Evolutionary conservation across 805 yeast genomes (phyloP).

Genomic region (Ogataea philodendri): DNA sequence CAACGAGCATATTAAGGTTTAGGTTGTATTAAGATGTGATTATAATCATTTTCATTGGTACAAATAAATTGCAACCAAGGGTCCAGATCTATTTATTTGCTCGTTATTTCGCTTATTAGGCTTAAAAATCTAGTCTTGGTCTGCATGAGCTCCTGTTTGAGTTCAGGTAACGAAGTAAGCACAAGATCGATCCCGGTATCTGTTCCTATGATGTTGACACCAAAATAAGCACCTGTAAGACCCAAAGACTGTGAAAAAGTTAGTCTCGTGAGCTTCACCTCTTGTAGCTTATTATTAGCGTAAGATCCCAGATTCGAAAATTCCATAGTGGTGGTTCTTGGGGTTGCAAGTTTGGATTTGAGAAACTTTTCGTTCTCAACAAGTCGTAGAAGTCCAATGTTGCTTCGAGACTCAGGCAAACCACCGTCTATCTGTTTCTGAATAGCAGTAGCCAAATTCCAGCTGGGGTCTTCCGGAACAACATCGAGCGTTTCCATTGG

Average conservation of each 20-base stretch:
- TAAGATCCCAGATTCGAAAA: slow-evolving; percentile 26
- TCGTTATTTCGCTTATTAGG: slow-evolving; percentile 6
- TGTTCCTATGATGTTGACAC: slow-evolving; percentile 20
- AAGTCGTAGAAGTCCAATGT: slow-evolving; percentile 14
- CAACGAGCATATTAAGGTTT: too few species aligned
- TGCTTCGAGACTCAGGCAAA: slow-evolving; percentile 1
- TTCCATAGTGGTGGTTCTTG: slow-evolving; percentile 15
- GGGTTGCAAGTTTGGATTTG: neutral
- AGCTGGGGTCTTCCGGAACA: slow-evolving; percentile 7
- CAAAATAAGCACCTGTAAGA: slow-evolving; percentile 11
- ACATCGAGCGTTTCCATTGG: slow-evolving; percentile 1
- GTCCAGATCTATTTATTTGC: neutral
- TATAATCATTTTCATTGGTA: too few species aligned
- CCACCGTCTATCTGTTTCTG: slow-evolving; percentile 12
- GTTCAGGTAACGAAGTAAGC: slow-evolving; percentile 5
- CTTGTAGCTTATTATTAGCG: slow-evolving; percentile 5
- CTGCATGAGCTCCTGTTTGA: slow-evolving; percentile 10
- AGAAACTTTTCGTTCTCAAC: slow-evolving; percentile 9
- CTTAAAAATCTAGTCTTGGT: slow-evolving; percentile 2
- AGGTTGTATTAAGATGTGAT: too few species aligned
- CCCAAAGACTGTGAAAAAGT: slow-evolving; percentile 22
- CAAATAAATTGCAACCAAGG: too few species aligned
- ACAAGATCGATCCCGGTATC: slow-evolving; percentile 17
- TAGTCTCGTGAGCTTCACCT: slow-evolving; percentile 15
- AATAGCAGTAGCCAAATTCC: slow-evolving; percentile 16